phyloP scores from a whole-genome alignment of 2,329 filamentous ascomycete species.

The Rhynchosporium secalis region DNA sequence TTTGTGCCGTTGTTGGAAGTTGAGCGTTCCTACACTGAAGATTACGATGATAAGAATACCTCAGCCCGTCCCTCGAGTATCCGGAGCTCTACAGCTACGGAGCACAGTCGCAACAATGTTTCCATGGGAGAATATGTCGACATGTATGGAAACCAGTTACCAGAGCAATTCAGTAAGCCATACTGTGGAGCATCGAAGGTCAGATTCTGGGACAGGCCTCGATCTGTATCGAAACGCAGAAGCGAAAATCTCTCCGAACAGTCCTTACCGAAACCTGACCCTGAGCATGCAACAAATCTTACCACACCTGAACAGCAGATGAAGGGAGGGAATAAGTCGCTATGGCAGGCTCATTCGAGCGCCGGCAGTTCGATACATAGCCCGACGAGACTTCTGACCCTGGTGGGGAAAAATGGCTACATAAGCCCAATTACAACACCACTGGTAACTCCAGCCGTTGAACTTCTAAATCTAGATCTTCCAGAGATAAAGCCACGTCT shows the following conservation, averaged over 20 bases:
- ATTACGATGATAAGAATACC: constrained; percentile 2
- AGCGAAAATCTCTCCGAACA: constrained; percentile 27
- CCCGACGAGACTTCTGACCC: background rate
- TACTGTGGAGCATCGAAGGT: constrained; percentile 18
- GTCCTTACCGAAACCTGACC: constrained; percentile 22
- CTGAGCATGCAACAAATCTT: constrained; percentile 51
- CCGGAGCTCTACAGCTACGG: background rate
- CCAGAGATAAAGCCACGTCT: background rate
- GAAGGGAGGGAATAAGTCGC: constrained; percentile 26
- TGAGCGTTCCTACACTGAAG: background rate
- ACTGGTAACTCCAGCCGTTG: background rate
- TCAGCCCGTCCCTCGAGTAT: background rate
- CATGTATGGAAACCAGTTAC: constrained; percentile 18
- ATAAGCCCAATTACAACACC: background rate
- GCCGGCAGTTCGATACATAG: background rate
- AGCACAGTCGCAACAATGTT: constrained; percentile 14
- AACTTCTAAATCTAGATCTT: background rate
- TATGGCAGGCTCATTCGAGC: background rate
- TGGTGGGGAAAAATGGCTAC: background rate
- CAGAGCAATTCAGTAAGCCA: background rate
- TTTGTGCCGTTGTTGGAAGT: constrained; percentile 50
- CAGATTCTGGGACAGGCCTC: constrained; percentile 21
- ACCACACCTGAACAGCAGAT: constrained; percentile 53
- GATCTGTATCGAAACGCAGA: constrained; percentile 11
- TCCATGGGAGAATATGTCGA: constrained; percentile 15